Conservation (phyloP, 208 protist species). For the Borovskyia barvae region DNA sequence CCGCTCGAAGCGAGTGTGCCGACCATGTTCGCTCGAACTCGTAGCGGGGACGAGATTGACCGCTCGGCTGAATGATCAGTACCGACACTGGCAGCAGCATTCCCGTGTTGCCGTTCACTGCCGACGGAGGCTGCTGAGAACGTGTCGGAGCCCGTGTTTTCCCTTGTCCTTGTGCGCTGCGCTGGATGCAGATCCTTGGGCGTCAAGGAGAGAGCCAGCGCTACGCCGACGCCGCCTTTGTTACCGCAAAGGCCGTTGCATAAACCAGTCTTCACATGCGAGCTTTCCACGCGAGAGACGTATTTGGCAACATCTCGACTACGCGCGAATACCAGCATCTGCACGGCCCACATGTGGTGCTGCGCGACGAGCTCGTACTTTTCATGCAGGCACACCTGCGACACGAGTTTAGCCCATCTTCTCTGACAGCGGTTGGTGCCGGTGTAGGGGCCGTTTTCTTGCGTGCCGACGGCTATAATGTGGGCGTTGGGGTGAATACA, state of each 20-base stretch:
- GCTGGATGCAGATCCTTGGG: conserved; percentile 10
- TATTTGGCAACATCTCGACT: conserved; percentile 59
- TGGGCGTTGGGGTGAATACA: conserved; percentile 85
- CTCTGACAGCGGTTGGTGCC: conserved; percentile 43
- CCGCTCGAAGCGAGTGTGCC: too few species aligned
- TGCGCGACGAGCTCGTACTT: conserved; percentile 61
- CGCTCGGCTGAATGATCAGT: too few species aligned
- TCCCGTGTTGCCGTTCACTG: too few species aligned
- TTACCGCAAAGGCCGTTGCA: conserved; percentile 79
- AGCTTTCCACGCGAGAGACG: conserved; percentile 41
- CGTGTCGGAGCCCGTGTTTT: too few species aligned
- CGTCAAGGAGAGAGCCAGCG: conserved; percentile 58
- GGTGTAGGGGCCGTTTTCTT: conserved; percentile 77
- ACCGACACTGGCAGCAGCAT: too few species aligned
- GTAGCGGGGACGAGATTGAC: too few species aligned
- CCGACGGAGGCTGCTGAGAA: too few species aligned
- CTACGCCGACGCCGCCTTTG: conserved; percentile 91
- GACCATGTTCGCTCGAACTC: too few species aligned
- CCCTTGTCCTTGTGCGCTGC: background rate
- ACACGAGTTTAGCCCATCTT: conserved; percentile 42
- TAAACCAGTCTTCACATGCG: conserved; percentile 58
- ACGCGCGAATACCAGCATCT: conserved; percentile 81
- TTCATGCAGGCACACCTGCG: conserved; percentile 36
- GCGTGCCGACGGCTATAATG: conserved; percentile 75
- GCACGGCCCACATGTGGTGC: conserved; percentile 73